These are phyloP conservation scores for Phtheirospermum japonicum DNA, from an alignment of 257 asterid genomes.

Conservation along the genomic window DNA sequence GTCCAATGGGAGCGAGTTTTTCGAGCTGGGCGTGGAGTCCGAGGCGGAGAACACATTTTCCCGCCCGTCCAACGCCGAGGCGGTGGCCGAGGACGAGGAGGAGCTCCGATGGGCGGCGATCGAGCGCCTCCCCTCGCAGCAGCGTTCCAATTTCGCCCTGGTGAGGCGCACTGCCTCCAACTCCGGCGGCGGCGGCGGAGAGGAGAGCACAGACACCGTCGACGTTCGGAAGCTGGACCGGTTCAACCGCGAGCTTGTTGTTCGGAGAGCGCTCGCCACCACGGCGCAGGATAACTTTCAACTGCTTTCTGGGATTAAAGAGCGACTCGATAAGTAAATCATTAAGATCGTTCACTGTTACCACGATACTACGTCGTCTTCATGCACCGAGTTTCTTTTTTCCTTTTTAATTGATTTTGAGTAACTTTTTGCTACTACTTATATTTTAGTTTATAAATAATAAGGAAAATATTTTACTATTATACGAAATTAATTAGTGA, in stretches of 20 bases:
- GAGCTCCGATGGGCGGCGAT: conserved; percentile 79
- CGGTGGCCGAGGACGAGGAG: conserved; percentile 57
- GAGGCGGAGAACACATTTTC: conserved; percentile 44
- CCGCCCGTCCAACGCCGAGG: conserved; percentile 66
- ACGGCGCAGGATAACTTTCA: conserved; percentile 67
- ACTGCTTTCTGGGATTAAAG: conserved; percentile 72
- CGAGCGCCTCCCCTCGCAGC: conserved; percentile 69
- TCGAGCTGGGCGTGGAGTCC: conserved; percentile 52
- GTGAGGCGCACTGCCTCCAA: conserved; percentile 35
- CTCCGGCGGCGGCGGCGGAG: conserved; percentile 23
- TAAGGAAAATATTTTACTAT: too few species aligned
- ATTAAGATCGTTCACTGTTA: too few species aligned
- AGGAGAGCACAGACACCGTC: conserved; percentile 39
- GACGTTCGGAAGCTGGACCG: conserved; percentile 76
- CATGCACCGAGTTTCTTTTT: conserved; percentile 7
- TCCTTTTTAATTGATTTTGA: background rate
- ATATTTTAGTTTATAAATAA: too few species aligned
- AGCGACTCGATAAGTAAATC: conserved; percentile 64
- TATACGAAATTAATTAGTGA: too few species aligned
- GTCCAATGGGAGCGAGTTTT: conserved; percentile 71
- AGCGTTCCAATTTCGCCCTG: conserved; percentile 46
- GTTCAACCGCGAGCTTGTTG: conserved; percentile 60
- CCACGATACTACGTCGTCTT: background rate
- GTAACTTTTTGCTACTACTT: background rate
- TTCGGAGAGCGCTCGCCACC: conserved; percentile 68